Conservation (phyloP, 2,329 filamentous ascomycete species). For the Stachybotrys elegans region DNA sequence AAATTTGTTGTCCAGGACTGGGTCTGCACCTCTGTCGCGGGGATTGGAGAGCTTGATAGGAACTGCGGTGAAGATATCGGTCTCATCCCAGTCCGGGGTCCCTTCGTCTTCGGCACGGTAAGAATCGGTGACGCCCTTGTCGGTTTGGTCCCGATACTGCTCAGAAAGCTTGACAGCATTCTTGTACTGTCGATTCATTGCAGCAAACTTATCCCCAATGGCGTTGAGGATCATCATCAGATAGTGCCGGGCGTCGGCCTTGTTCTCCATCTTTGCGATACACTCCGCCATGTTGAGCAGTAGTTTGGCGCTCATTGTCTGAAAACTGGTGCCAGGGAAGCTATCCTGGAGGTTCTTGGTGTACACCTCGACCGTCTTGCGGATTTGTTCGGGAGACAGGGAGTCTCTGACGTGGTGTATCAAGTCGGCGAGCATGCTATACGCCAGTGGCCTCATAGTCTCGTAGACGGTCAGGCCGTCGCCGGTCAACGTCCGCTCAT, state of each 20-base stretch:
- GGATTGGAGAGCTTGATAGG: conserved; percentile 95
- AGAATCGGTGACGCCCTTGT: conserved; percentile 60
- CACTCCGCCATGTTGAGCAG: conserved; percentile 97
- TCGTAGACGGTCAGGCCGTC: conserved; percentile 96
- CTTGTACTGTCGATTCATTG: conserved; percentile 94
- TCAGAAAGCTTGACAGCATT: conserved; percentile 93
- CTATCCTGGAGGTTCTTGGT: conserved; percentile 93
- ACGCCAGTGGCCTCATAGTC: conserved; percentile 90
- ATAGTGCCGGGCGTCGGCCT: conserved; percentile 90
- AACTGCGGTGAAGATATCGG: conserved; percentile 93
- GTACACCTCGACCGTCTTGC: conserved; percentile 94
- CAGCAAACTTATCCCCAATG: conserved; percentile 95
- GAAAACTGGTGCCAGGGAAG: conserved; percentile 96
- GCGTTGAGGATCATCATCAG: conserved; percentile 96
- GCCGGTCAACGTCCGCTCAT: conserved; percentile 89
- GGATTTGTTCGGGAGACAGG: conserved; percentile 85
- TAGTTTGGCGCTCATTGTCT: conserved; percentile 98
- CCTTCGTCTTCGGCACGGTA: conserved; percentile 79
- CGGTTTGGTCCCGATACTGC: conserved; percentile 65
- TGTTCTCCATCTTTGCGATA: conserved; percentile 90
- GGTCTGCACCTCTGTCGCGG: conserved; percentile 81
- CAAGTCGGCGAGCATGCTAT: conserved; percentile 96
- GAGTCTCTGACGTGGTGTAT: conserved; percentile 95
- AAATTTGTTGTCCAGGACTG: conserved; percentile 95
- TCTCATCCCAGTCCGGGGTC: conserved; percentile 92